These are phyloP conservation scores for Penicillium sp. DNA, from an alignment of 2,329 filamentous ascomycete species.

Conservation along the genomic window DNA sequence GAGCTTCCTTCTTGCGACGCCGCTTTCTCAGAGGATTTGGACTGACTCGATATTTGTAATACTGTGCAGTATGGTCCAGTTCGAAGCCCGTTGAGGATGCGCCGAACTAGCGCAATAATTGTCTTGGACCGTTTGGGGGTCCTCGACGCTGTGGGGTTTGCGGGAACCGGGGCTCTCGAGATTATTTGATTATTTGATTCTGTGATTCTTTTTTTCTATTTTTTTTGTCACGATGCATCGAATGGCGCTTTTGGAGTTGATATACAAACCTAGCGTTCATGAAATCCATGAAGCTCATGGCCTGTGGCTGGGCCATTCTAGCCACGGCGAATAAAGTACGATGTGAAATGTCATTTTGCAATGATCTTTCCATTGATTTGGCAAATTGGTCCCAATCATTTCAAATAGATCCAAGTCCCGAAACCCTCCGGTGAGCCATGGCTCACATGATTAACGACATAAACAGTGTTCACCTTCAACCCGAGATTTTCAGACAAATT, in stretches of 20 bases:
- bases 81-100: slow-evolving; percentile 76
- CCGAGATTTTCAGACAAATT: background rate
- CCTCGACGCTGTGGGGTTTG: slow-evolving; percentile 12
- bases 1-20: slow-evolving; percentile 17
- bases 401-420: background rate
- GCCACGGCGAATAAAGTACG: background rate
- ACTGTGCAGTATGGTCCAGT: slow-evolving; percentile 84
- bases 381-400: background rate
- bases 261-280: slow-evolving; percentile 8
- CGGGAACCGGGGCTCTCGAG: slow-evolving; percentile 7
- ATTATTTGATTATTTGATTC: background rate
- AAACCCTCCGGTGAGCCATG: background rate
- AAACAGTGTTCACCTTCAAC: background rate
- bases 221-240: slow-evolving; percentile 33
- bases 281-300: slow-evolving; percentile 5
- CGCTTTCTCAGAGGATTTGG: background rate
- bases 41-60: slow-evolving; percentile 18
- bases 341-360: background rate
- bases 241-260: slow-evolving; percentile 35
- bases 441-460: background rate
- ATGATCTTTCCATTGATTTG: background rate
- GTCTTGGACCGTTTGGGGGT: background rate
- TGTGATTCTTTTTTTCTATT: slow-evolving; percentile 6
- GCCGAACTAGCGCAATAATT: background rate
- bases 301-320: background rate